phyloP scores from a whole-genome alignment of 371 early-diverging fungal species.

The Synchytrium microbalum region DNA sequence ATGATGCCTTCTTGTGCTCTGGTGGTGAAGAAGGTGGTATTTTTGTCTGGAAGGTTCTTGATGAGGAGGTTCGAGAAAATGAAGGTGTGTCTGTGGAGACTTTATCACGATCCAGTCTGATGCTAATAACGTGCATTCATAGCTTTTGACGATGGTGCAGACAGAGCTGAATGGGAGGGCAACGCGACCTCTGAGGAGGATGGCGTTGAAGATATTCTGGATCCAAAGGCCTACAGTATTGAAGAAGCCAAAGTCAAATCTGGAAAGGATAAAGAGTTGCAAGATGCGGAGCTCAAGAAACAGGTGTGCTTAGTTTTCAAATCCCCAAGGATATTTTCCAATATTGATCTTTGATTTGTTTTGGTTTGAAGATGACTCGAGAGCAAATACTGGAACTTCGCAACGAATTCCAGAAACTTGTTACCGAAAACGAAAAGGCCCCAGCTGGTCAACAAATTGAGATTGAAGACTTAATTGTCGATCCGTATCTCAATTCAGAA shows the following conservation, averaged over 20 bases:
- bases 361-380: slow-evolving; percentile 17
- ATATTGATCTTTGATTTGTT: neutral
- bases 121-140: too few species aligned
- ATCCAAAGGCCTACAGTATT: slow-evolving; percentile 35
- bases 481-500: slow-evolving; percentile 33
- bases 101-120: neutral
- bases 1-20: slow-evolving; percentile 34
- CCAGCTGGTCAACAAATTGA: slow-evolving; percentile 11
- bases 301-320: slow-evolving; percentile 15
- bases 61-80: slow-evolving; percentile 20
- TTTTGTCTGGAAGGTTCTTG: slow-evolving; percentile 31
- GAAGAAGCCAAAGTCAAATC: slow-evolving; percentile 44
- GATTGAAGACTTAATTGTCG: slow-evolving; percentile 26
- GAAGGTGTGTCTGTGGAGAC: slow-evolving; percentile 16
- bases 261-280: slow-evolving; percentile 39
- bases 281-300: slow-evolving; percentile 41
- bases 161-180: too few species aligned
- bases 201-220: slow-evolving; percentile 32
- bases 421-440: slow-evolving; percentile 32
- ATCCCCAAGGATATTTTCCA: neutral
- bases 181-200: slow-evolving; percentile 4
- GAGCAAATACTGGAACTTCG: slow-evolving; percentile 37
- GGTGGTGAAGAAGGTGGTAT: slow-evolving; percentile 42
- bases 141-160: too few species aligned
- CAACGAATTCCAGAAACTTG: slow-evolving; percentile 29